Percentiles rank a stretch among this genome's conserved stretches.
Evolutionary conservation across 148 eudicot species (phyloP).

Genomic region (Cornus suecica): DNA sequence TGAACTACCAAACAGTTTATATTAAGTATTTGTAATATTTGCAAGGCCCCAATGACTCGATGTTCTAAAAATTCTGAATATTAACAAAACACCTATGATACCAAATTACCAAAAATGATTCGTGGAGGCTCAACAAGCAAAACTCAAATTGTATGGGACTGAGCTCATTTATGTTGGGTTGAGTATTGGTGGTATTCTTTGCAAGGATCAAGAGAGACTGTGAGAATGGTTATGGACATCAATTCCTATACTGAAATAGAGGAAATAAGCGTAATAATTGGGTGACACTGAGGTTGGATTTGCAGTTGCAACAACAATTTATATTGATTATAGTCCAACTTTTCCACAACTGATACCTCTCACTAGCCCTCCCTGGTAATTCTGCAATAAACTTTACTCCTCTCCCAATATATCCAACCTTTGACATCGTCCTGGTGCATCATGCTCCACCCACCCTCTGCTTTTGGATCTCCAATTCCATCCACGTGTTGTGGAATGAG

Average conservation of each 20-base stretch:
- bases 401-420: not conserved
- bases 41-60: not conserved
- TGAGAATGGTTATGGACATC: not conserved
- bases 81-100: not conserved
- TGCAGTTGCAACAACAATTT: not conserved
- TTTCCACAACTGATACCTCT: not conserved
- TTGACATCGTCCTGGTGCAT: not conserved
- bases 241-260: not conserved
- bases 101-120: not conserved
- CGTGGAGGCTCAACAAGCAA: not conserved
- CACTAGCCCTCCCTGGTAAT: not conserved
- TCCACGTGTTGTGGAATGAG: not conserved
- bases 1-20: not conserved
- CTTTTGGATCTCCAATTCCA: not conserved
- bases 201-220: not conserved
- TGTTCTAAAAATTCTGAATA: not conserved
- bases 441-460: not conserved
- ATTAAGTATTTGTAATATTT: not conserved
- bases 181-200: not conserved
- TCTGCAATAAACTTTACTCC: not conserved
- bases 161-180: not conserved
- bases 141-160: not conserved
- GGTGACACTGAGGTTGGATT: not conserved
- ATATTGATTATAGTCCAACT: not conserved
- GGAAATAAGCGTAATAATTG: not conserved